phyloP scores from a whole-genome alignment of 192 early-diverging fungal genomes.

The Umbelopsis vinacea region DNA sequence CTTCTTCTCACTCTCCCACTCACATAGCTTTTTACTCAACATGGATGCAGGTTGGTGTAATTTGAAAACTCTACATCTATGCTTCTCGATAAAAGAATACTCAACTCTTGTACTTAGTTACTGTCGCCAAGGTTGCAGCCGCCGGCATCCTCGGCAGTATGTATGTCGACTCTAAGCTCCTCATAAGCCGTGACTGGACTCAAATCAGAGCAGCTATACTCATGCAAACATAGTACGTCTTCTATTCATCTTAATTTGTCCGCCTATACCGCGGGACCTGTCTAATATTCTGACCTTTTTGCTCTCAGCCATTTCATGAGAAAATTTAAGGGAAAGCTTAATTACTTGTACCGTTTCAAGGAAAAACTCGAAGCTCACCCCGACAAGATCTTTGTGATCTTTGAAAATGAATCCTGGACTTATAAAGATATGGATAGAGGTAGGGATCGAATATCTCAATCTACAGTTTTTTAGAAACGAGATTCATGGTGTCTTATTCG shows the following conservation, averaged over 20 bases:
- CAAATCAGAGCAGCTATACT: constrained; percentile 38
- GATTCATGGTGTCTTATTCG: background rate
- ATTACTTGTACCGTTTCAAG: constrained; percentile 53
- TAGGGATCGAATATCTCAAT: constrained; percentile 22
- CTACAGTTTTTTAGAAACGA: no score
- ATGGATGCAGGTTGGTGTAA: constrained; percentile 4
- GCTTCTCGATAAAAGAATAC: background rate
- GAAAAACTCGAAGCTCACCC: constrained; percentile 46
- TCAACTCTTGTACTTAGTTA: background rate
- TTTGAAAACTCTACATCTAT: background rate
- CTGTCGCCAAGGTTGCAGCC: constrained; percentile 15
- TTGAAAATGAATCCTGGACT: constrained; percentile 54
- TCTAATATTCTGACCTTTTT: background rate
- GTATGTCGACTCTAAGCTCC: constrained; percentile 51
- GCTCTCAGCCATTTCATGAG: constrained; percentile 39
- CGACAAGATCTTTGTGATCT: constrained; percentile 47
- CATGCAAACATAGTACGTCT: constrained; percentile 35
- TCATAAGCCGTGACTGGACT: constrained; percentile 45
- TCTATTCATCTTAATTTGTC: background rate
- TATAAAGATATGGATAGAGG: constrained; percentile 52
- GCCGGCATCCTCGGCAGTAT: constrained; percentile 47
- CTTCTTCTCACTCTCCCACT: background rate
- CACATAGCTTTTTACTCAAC: background rate
- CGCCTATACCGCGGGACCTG: background rate
- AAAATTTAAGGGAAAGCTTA: constrained; percentile 46